Conservation (phyloP, 2,329 filamentous ascomycete species). For the Pseudogymnoascus sp. region DNA sequence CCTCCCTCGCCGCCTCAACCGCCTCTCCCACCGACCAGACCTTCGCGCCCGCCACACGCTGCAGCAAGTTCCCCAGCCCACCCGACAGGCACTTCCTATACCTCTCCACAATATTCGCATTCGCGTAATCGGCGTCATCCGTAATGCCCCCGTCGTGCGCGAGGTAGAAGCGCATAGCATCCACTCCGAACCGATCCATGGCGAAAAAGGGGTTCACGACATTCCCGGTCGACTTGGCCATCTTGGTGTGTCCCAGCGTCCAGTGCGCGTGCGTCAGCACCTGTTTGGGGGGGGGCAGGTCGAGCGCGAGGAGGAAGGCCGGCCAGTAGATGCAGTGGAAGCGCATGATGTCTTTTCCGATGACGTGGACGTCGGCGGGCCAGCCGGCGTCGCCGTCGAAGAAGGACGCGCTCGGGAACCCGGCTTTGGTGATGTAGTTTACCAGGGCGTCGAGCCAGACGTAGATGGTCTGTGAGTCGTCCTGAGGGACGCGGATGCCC, state of each 20-base stretch:
- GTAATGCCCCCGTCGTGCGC: slow-evolving; percentile 67
- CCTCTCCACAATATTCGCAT: slow-evolving; percentile 60
- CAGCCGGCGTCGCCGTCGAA: slow-evolving; percentile 58
- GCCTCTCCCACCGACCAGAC: slow-evolving; percentile 57
- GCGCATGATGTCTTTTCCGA: slow-evolving; percentile 92
- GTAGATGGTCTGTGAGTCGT: slow-evolving; percentile 83
- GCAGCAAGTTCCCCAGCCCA: slow-evolving; percentile 71
- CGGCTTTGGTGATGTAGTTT: slow-evolving; percentile 83
- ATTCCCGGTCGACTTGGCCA: slow-evolving; percentile 93
- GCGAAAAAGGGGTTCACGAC: slow-evolving; percentile 93
- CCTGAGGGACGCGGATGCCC: slow-evolving; percentile 83
- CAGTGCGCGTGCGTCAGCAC: slow-evolving; percentile 90
- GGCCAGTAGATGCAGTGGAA: slow-evolving; percentile 99
- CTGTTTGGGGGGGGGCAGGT: slow-evolving; percentile 66
- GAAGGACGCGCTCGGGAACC: slow-evolving; percentile 71
- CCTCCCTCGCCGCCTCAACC: slow-evolving; percentile 24
- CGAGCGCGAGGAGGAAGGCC: slow-evolving; percentile 82
- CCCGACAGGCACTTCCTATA: slow-evolving; percentile 74
- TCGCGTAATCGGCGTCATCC: slow-evolving; percentile 78
- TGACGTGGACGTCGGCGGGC: slow-evolving; percentile 85
- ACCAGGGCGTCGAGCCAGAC: slow-evolving; percentile 96
- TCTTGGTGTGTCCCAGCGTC: slow-evolving; percentile 85
- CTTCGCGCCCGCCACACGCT: slow-evolving; percentile 59
- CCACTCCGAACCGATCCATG: slow-evolving; percentile 77
- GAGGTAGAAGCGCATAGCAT: slow-evolving; percentile 84